Evolutionary conservation across 2,329 filamentous ascomycete genomes (phyloP).

Genomic region (Emergomyces orientalis): DNA sequence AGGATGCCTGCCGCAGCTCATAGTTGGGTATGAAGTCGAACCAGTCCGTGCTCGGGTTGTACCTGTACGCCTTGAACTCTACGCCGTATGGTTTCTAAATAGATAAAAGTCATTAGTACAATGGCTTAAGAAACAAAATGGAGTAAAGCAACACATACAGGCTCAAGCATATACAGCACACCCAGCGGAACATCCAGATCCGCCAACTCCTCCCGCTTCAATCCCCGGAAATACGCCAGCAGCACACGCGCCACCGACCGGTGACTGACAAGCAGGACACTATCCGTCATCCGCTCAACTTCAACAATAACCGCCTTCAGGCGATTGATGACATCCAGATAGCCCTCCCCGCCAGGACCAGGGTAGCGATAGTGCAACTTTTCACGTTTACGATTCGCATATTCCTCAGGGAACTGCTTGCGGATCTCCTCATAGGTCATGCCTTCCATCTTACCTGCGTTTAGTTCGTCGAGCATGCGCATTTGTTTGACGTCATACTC

Average conservation of each 20-base stretch:
- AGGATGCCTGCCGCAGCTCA: constrained; percentile 48
- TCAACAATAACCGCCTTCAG: constrained; percentile 92
- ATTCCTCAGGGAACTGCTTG: constrained; percentile 69
- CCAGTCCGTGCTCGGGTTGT: constrained; percentile 66
- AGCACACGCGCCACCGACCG: constrained; percentile 85
- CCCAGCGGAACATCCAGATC: constrained; percentile 90
- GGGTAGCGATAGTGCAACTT: constrained; percentile 97
- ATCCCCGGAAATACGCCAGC: constrained; percentile 91
- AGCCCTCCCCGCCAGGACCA: constrained; percentile 89
- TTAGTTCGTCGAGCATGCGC: constrained; percentile 96
- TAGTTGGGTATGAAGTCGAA: constrained; percentile 85
- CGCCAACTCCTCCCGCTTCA: constrained; percentile 83
- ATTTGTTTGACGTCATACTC: constrained; percentile 95
- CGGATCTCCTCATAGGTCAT: constrained; percentile 90
- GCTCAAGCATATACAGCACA: constrained; percentile 89
- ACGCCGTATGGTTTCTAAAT: constrained; percentile 80
- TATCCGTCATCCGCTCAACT: constrained; percentile 93
- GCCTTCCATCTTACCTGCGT: constrained; percentile 85
- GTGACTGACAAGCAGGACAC: constrained; percentile 85
- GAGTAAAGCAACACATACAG: constrained; percentile 35
- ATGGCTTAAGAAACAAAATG: neutral
- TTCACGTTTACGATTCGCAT: constrained; percentile 64
- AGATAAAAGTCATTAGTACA: constrained; percentile 1
- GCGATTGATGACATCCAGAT: constrained; percentile 93
- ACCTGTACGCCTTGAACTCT: constrained; percentile 91